phyloP scores from a whole-genome alignment of 106 monocot genomes.

The Hemerocallis citrina region DNA sequence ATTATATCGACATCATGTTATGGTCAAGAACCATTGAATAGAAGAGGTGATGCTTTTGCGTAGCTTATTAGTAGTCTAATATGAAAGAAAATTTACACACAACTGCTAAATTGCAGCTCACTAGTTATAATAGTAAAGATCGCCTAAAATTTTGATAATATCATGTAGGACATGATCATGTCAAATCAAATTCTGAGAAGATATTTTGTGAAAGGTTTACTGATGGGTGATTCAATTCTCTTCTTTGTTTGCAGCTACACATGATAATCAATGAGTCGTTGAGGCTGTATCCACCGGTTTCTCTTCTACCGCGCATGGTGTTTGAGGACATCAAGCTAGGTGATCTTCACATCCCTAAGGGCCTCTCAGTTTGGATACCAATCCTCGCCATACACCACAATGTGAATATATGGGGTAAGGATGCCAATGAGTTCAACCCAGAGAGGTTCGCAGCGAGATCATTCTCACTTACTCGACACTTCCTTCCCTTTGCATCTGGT shows the following conservation, averaged over 20 bases:
- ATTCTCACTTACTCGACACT: conserved; percentile 49
- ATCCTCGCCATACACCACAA: conserved; percentile 85
- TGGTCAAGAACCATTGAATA: no score
- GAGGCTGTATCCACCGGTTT: conserved; percentile 78
- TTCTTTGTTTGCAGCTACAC: conserved; percentile 54
- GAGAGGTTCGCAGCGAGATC: conserved; percentile 57
- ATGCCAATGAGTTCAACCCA: conserved; percentile 78
- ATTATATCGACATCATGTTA: no score
- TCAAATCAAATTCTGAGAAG: no score
- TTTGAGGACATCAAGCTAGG: conserved; percentile 85
- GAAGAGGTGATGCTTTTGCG: no score
- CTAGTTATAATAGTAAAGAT: no score
- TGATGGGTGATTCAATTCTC: background rate
- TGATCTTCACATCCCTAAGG: conserved; percentile 70
- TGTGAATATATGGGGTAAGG: conserved; percentile 68
- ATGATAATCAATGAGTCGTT: conserved; percentile 96
- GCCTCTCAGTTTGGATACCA: conserved; percentile 89
- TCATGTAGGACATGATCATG: no score
- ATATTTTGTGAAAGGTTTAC: no score
- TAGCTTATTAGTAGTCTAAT: no score
- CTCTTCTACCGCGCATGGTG: conserved; percentile 73
- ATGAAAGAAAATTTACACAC: no score
- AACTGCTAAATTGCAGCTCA: no score
- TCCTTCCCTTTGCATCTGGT: conserved; percentile 84
- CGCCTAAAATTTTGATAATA: no score